Evolutionary conservation across 106 monocot genomes (phyloP).

Genomic region (Allium cepa): DNA sequence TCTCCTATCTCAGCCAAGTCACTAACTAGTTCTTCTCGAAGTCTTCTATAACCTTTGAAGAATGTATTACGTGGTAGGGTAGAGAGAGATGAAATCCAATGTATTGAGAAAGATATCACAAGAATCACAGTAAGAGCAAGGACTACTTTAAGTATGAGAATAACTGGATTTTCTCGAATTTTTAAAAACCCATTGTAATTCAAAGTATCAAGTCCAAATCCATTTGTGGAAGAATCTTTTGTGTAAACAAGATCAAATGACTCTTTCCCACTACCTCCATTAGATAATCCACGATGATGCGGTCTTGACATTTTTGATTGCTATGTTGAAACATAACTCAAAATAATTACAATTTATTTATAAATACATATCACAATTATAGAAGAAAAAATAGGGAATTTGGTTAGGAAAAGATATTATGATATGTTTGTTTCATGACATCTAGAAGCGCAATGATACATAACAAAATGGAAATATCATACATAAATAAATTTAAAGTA

Average conservation of each 20-base stretch:
- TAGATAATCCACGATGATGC: conserved; percentile 17
- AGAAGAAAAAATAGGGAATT: too few species aligned
- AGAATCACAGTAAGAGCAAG: conserved; percentile 22
- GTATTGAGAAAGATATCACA: conserved; percentile 48
- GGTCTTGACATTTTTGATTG: conserved; percentile 53
- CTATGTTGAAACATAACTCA: background rate
- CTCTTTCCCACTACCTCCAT: conserved; percentile 10
- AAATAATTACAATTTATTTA: background rate
- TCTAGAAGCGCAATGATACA: background rate
- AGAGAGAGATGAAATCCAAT: conserved; percentile 68
- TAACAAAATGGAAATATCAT: background rate
- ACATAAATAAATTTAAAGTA: background rate
- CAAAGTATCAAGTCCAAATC: conserved; percentile 9
- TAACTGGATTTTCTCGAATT: conserved; percentile 14
- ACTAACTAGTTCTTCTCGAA: conserved; percentile 64
- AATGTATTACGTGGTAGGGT: conserved; percentile 22
- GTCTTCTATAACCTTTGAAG: conserved; percentile 42
- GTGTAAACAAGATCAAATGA: conserved; percentile 13
- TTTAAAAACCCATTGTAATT: conserved; percentile 6
- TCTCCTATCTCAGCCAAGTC: conserved; percentile 61
- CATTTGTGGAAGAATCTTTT: conserved; percentile 39
- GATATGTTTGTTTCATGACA: background rate
- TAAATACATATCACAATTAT: background rate
- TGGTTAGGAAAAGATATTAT: too few species aligned
- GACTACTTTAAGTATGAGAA: conserved; percentile 33